phyloP scores from a whole-genome alignment of 176 grass and related monocot species.

The Bolboschoenus planiculmis region DNA sequence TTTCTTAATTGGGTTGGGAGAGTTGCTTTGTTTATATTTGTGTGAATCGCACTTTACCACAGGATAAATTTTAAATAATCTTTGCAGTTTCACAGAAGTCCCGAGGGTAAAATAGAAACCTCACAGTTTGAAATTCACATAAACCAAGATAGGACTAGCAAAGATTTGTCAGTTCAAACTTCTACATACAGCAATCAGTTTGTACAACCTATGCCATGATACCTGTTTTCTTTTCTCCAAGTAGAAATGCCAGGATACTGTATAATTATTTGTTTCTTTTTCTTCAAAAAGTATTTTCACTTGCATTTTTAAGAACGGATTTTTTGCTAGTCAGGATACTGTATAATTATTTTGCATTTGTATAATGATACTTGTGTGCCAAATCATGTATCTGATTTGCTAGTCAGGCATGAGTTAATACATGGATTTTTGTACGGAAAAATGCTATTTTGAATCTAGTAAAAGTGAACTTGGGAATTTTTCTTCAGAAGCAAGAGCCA shows the following conservation, averaged over 20 bases:
- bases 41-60: background rate
- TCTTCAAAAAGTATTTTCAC: background rate
- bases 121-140: background rate
- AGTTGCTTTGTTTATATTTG: background rate
- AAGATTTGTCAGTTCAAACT: background rate
- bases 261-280: background rate
- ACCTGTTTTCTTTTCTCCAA: background rate
- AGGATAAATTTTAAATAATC: background rate
- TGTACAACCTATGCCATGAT: background rate
- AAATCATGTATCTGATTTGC: too few relatives aligned
- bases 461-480: too few relatives aligned
- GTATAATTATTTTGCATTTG: too few relatives aligned
- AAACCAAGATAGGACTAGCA: conserved; percentile 1
- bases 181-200: background rate
- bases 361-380: too few relatives aligned
- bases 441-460: too few relatives aligned
- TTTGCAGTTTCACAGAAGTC: background rate
- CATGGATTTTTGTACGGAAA: too few relatives aligned
- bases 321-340: too few relatives aligned
- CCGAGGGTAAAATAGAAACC: background rate
- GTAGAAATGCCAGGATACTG: background rate
- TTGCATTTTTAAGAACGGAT: too few relatives aligned
- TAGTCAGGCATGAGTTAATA: too few relatives aligned
- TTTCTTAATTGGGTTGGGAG: background rate
- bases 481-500: too few relatives aligned